These are phyloP conservation scores for Aeschynomene evenia DNA, from an alignment of 306 rosid genomes.

Conservation along the genomic window DNA sequence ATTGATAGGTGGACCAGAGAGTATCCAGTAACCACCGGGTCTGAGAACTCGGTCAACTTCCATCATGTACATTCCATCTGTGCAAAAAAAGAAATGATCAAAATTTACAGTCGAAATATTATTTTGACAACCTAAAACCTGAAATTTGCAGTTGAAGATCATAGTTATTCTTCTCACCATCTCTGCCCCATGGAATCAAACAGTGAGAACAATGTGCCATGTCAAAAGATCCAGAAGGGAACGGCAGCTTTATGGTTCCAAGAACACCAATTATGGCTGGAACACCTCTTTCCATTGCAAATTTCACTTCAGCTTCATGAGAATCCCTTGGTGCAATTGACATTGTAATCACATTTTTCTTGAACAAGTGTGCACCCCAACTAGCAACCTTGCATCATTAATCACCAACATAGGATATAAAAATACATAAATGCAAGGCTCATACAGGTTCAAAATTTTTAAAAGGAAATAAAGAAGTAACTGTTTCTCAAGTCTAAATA, in stretches of 20 bases:
- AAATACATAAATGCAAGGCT: conserved; percentile 1
- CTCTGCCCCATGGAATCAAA: conserved; percentile 74
- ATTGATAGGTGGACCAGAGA: conserved; percentile 79
- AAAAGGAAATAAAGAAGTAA: not conserved
- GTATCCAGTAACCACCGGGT: conserved; percentile 89
- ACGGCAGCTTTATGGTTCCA: conserved; percentile 77
- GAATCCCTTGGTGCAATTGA: conserved; percentile 88
- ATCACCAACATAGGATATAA: conserved; percentile 25
- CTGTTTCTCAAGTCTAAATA: too few relatives aligned
- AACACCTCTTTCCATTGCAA: conserved; percentile 91
- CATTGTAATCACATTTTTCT: conserved; percentile 67
- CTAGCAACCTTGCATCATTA: conserved; percentile 73
- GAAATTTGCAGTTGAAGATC: not conserved
- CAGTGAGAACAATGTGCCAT: conserved; percentile 94
- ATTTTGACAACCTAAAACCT: conserved; percentile 1
- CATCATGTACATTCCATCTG: conserved; percentile 82
- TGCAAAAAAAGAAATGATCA: conserved; percentile 24
- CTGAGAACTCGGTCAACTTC: conserved; percentile 90
- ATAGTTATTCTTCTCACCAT: conserved; percentile 55
- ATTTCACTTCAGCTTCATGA: conserved; percentile 89
- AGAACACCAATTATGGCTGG: conserved; percentile 85
- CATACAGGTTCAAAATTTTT: not conserved
- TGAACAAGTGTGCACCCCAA: conserved; percentile 74
- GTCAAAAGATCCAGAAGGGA: conserved; percentile 77
- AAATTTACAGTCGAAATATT: not conserved